Evolutionary conservation across 208 protist species (phyloP).

Genomic region (Borovskyia barvae): DNA sequence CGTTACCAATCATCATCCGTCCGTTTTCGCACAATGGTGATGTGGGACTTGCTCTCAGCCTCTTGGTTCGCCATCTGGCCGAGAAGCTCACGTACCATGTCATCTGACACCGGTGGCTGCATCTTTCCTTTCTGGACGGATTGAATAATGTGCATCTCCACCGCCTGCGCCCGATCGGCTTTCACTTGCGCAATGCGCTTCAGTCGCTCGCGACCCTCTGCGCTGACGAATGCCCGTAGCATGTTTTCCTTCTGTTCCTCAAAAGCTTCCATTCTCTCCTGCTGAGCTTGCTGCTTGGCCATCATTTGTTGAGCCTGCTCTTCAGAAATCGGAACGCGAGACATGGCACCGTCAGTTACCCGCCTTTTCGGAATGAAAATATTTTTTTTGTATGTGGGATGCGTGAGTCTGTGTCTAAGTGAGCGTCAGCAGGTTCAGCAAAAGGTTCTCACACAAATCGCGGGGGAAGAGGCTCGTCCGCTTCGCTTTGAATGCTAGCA

Average conservation of each 20-base stretch:
- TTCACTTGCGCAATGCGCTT: slow-evolving; percentile 90
- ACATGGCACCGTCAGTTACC: slow-evolving; percentile 26
- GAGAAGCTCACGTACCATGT: slow-evolving; percentile 80
- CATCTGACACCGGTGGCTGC: slow-evolving; percentile 83
- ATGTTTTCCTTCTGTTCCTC: slow-evolving; percentile 89
- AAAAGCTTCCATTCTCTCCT: slow-evolving; percentile 71
- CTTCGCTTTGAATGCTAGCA: too few species aligned
- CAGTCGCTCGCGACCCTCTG: slow-evolving; percentile 86
- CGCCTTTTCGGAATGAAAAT: not conserved
- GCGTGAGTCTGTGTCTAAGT: too few species aligned
- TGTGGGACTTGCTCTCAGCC: slow-evolving; percentile 55
- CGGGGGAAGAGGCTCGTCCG: too few species aligned
- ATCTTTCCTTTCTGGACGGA: slow-evolving; percentile 82
- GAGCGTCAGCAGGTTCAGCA: too few species aligned
- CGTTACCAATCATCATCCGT: slow-evolving; percentile 91
- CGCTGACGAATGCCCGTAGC: slow-evolving; percentile 79
- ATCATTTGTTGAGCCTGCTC: slow-evolving; percentile 89
- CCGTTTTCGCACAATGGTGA: slow-evolving; percentile 87
- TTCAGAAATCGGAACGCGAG: slow-evolving; percentile 83
- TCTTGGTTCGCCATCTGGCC: slow-evolving; percentile 53
- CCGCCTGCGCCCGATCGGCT: slow-evolving; percentile 72
- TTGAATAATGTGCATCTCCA: slow-evolving; percentile 90
- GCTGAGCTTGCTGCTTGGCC: slow-evolving; percentile 83
- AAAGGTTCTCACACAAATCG: too few species aligned
- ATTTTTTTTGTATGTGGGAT: not conserved